Base-by-base conservation (phyloP, 2,329 filamentous ascomycete species). In the Tolypocladium inflatum region DNA sequence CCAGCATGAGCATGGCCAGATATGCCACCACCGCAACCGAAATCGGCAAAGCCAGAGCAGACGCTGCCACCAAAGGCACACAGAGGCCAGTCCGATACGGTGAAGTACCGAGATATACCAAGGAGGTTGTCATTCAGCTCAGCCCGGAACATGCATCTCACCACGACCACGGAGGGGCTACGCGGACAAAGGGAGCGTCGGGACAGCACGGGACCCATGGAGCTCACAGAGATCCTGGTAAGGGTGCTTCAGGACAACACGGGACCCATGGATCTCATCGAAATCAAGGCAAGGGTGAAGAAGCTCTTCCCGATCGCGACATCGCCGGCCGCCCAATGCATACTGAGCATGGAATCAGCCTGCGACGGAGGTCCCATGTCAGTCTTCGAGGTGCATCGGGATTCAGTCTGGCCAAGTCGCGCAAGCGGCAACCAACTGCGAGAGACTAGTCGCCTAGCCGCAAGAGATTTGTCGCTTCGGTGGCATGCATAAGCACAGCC, bases 401-500 rank as follows among this genome's bases (percentile, higher is more conserved):
- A 2, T 82, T 84, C 69, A 83, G 75, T 61, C 69, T 84, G 56
- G 71, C 76, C 51, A 77, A 75, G 61, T 80, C 79, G 8, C 80
- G 86, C 63, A 81, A 79, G 61, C 78, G 81, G 33, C 82, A 86
- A 59, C 84, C 86, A 0, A 84, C 90, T 65, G 87, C 88, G 37
- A 80, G 88, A 66, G 87, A 91, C 64, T 93, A 83, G 89, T 83
- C 82, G 15, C 76, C 79, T 9, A 68, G 73, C 23, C 83, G 87
- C 62, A 93, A 92, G 70, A 76, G 87, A 59, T 82, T 88, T 60
- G 81, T 84, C 30, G 89, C 89, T 4, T 71, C 78, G 4, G 82
- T 90, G 59, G 84, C 87, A 11, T 92, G 89, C 67, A 74, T 87
- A 63, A 90, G 88, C 64, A 90, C 88, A 7, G 84, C 86, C 17